These are phyloP conservation scores for Anaeromyces robustus DNA, from an alignment of 192 early-diverging fungal species.

Conservation along the genomic window DNA sequence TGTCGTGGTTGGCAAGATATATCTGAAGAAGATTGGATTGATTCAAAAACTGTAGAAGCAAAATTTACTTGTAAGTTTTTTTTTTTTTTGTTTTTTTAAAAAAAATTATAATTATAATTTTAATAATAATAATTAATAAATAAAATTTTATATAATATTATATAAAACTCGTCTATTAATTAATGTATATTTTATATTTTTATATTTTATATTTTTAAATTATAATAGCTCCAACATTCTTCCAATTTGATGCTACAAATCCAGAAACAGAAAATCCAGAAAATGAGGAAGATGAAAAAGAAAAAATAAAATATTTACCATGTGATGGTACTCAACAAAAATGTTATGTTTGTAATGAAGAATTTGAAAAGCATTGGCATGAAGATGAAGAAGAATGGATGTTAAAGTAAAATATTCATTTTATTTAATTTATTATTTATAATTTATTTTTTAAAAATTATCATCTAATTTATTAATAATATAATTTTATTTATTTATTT, in stretches of 20 bases:
- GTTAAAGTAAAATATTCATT: too few species aligned
- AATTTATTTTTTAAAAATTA: too few species aligned
- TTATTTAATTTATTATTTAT: too few species aligned
- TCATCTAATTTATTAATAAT: too few species aligned
- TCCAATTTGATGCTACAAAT: constrained; percentile 11
- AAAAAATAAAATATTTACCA: constrained; percentile 13
- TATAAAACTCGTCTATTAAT: too few species aligned
- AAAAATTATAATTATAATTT: too few species aligned
- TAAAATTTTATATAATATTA: too few species aligned
- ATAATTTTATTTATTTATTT: too few species aligned
- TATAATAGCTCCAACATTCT: constrained; percentile 1
- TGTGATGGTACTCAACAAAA: constrained; percentile 26
- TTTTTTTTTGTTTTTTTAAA: constrained; percentile 2
- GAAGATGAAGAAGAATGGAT: constrained; percentile 64
- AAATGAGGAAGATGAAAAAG: constrained; percentile 12
- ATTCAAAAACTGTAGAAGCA: constrained; percentile 5
- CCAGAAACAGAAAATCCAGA: constrained; percentile 10
- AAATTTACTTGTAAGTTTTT: not conserved
- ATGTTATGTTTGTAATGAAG: constrained; percentile 46
- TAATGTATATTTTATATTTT: too few species aligned
- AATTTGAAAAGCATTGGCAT: constrained; percentile 54
- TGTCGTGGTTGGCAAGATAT: constrained; percentile 75
- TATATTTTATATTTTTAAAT: not conserved
- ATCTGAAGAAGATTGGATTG: constrained; percentile 21
- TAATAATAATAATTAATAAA: too few species aligned